Evolutionary conservation across 306 rosid genomes (phyloP).

Genomic region (Ochetophila trinervis): DNA sequence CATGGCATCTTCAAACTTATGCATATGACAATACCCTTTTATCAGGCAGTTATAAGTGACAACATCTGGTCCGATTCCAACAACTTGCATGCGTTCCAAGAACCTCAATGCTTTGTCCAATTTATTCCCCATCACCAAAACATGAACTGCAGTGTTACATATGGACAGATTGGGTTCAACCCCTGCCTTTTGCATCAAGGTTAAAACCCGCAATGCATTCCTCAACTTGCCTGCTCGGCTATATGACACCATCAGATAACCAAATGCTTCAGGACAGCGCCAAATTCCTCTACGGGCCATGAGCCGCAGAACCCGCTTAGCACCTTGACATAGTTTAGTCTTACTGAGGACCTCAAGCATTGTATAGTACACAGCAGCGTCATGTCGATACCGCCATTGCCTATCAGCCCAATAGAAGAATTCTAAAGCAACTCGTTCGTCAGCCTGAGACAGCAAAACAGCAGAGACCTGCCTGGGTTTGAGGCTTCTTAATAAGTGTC

Average conservation of each 20-base stretch:
- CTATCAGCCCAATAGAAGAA: constrained; percentile 89
- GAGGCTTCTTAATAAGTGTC: constrained; percentile 69
- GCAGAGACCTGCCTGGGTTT: constrained; percentile 78
- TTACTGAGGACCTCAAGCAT: constrained; percentile 76
- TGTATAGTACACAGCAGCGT: constrained; percentile 50
- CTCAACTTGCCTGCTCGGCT: constrained; percentile 75
- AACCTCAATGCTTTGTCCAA: constrained; percentile 68
- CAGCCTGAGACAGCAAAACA: constrained; percentile 62
- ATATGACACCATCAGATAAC: constrained; percentile 73
- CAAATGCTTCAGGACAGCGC: constrained; percentile 61
- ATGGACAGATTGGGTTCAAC: constrained; percentile 63
- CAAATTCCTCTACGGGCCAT: constrained; percentile 62
- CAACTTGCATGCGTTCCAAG: constrained; percentile 53
- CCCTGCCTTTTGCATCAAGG: constrained; percentile 90
- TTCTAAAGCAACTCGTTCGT: constrained; percentile 71
- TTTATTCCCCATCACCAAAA: constrained; percentile 58
- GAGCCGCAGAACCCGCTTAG: constrained; percentile 65
- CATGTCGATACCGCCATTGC: constrained; percentile 76
- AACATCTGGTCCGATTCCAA: constrained; percentile 61
- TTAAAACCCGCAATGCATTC: constrained; percentile 61
- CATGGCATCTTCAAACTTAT: constrained; percentile 52
- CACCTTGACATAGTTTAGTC: constrained; percentile 85
- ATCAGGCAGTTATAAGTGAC: constrained; percentile 75
- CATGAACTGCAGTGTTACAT: constrained; percentile 75
- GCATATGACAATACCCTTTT: constrained; percentile 70